Conservation (phyloP, 176 grass and related monocot genomes). For the Tillandsia fasciculata region DNA sequence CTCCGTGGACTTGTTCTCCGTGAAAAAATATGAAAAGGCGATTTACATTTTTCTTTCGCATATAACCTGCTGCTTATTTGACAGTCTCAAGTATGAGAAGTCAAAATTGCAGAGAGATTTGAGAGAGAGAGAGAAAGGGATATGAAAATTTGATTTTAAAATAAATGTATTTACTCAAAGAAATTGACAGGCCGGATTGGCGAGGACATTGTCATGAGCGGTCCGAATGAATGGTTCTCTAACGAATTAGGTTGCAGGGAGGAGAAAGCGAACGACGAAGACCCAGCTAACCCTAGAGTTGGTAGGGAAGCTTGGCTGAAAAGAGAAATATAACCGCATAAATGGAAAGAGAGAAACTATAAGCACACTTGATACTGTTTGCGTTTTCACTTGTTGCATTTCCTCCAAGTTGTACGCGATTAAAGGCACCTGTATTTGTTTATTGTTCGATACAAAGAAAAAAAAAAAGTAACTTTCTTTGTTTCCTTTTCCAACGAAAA, state of each 20-base stretch:
- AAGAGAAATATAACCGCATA: background rate
- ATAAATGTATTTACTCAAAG: constrained; percentile 41
- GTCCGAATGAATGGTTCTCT: constrained; percentile 42
- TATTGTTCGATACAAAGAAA: background rate
- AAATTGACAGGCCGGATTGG: constrained; percentile 59
- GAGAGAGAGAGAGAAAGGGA: background rate
- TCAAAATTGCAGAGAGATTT: background rate
- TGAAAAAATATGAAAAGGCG: too few species aligned
- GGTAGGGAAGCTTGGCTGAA: constrained; percentile 42
- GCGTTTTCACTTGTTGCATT: too few species aligned
- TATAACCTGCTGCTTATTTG: constrained; percentile 19
- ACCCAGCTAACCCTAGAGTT: constrained; percentile 27
- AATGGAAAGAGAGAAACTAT: background rate
- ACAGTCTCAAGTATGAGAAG: constrained; percentile 11
- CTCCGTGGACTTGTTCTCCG: too few species aligned
- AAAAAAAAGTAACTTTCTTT: too few species aligned
- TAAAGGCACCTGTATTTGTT: background rate
- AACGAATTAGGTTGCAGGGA: constrained; percentile 37
- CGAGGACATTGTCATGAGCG: constrained; percentile 14
- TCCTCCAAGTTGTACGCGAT: background rate
- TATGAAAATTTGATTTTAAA: background rate
- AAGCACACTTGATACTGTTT: too few species aligned
- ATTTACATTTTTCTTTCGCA: background rate
- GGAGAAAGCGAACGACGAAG: constrained; percentile 27
- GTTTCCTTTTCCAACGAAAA: background rate